These are phyloP conservation scores for Lachnellula occidentalis DNA, from an alignment of 2,329 filamentous ascomycete species.

Conservation along the genomic window DNA sequence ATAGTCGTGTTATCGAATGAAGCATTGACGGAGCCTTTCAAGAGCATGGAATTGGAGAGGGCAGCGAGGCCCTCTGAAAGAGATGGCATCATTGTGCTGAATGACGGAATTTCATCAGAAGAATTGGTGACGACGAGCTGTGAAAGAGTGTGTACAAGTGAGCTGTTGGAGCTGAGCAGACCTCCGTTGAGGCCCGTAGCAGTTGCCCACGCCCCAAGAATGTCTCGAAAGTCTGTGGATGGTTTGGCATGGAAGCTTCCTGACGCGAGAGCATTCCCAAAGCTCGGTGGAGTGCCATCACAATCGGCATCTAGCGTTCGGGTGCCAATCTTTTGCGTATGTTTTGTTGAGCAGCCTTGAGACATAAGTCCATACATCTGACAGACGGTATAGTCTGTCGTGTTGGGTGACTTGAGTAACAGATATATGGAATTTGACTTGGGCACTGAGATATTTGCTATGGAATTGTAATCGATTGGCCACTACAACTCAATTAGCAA, in stretches of 20 bases:
- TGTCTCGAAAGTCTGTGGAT: constrained; percentile 5
- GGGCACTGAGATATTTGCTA: constrained; percentile 2
- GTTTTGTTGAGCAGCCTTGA: constrained; percentile 3
- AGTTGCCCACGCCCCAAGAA: constrained; percentile 5
- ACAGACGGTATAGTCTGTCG: constrained; percentile 9
- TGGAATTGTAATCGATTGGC: constrained; percentile 7
- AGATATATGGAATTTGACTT: constrained; percentile 8
- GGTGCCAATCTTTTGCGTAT: constrained; percentile 4
- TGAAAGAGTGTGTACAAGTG: constrained; percentile 4
- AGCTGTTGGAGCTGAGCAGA: background rate
- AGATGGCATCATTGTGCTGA: background rate
- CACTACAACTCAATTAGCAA: constrained; percentile 1
- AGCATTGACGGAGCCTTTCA: constrained; percentile 6
- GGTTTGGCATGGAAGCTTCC: background rate
- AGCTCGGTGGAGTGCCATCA: background rate
- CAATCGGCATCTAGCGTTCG: background rate
- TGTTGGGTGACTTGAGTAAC: constrained; percentile 8
- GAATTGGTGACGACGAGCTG: constrained; percentile 2
- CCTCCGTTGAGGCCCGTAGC: constrained; percentile 4
- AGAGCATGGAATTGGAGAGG: constrained; percentile 6
- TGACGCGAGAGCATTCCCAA: background rate
- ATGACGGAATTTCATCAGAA: background rate
- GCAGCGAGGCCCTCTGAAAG: constrained; percentile 6
- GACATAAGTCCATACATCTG: constrained; percentile 7
- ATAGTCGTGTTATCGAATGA: background rate